Base-by-base conservation (phyloP, 495 filamentous ascomycete species). In the Lepraria neglecta region DNA sequence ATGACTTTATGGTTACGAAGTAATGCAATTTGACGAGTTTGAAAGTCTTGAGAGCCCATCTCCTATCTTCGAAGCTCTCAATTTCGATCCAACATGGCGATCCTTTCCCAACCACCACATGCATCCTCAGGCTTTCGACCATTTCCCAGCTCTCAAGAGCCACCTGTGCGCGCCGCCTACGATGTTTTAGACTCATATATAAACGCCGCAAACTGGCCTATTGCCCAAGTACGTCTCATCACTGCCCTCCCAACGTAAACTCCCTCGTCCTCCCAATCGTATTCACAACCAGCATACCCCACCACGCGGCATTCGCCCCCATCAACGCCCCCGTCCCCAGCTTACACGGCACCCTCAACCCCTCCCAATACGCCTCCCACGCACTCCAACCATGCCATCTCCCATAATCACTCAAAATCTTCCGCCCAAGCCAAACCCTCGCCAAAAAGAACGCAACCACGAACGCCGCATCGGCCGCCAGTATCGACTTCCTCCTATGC, bases 251-350 rank as follows among this genome's bases (percentile, higher is more conserved):
- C 11, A 59, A 15, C 17, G 44, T 59, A 21, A 59, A 59, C 27
- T 55, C 19, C 45, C 54, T 43, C 35, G 21, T 57, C n/a, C 42
- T 57, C 28, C 54, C 54, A 6, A 59, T 30, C 21, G 59, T 42
- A 50, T 55, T 66, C 42, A 17, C 44, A 12, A 62, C 60, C 60
- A 66, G 21, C 24, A 59, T n/a, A 14, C 19, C 21, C 65, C 65
- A 67, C 65, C 65, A 64, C 35, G 28, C 51, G 15, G 51, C 24
- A 40, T 67, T 67, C 35, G 61, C 65, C 21, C 45, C 44, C 14
- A 51, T 58, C 43, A 67, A 58, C 58, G 61, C 65, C 28, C 61
- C 65, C 19, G 62, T 67, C 1, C 65, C 65, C n/a, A 67, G 4
- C 53, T 63, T 59, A 50, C 65, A 64, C 15, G 61, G 61, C 21